Evolutionary conservation across 2,329 filamentous ascomycete species (phyloP).

Genomic region (Arthrobotrys entomopaga): DNA sequence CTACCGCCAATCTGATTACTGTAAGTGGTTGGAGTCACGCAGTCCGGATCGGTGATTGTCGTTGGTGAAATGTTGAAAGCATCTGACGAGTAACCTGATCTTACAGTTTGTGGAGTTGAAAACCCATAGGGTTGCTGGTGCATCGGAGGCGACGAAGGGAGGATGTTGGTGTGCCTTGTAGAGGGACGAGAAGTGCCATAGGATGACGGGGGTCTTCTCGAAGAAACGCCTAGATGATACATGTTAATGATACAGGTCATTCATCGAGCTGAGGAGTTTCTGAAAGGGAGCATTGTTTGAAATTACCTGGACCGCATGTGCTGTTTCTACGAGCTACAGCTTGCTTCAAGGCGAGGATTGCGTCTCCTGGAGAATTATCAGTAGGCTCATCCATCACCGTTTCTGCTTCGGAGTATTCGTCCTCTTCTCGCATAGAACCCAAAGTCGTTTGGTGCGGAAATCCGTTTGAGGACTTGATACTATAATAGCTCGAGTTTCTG

Average conservation of each 20-base stretch:
- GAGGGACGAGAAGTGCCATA: slow-evolving; percentile 52
- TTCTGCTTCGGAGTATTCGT: slow-evolving; percentile 52
- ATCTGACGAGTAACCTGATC: slow-evolving; percentile 50
- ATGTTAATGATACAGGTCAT: slow-evolving; percentile 2
- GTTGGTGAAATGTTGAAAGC: slow-evolving; percentile 53
- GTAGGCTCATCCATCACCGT: slow-evolving; percentile 48
- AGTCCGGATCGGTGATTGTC: slow-evolving; percentile 49
- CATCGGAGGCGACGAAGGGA: slow-evolving; percentile 46
- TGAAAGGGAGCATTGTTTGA: not conserved
- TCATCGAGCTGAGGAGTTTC: not conserved
- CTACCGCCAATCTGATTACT: slow-evolving; percentile 17
- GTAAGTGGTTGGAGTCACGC: slow-evolving; percentile 44
- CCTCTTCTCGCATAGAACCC: slow-evolving; percentile 52
- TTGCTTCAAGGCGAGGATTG: slow-evolving; percentile 48
- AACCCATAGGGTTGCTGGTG: slow-evolving; percentile 39
- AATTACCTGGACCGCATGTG: slow-evolving; percentile 40
- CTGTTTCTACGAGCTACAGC: slow-evolving; percentile 51
- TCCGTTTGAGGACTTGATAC: slow-evolving; percentile 26
- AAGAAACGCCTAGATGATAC: slow-evolving; percentile 12
- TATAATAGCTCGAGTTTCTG: slow-evolving; percentile 33
- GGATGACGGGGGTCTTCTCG: slow-evolving; percentile 38
- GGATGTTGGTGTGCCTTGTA: slow-evolving; percentile 42
- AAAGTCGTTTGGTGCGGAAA: slow-evolving; percentile 26
- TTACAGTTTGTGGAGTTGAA: slow-evolving; percentile 45
- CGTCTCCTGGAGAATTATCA: slow-evolving; percentile 36